These are phyloP conservation scores for Saxophila tyrrhenica DNA, from an alignment of 495 filamentous ascomycete species.

Conservation along the genomic window DNA sequence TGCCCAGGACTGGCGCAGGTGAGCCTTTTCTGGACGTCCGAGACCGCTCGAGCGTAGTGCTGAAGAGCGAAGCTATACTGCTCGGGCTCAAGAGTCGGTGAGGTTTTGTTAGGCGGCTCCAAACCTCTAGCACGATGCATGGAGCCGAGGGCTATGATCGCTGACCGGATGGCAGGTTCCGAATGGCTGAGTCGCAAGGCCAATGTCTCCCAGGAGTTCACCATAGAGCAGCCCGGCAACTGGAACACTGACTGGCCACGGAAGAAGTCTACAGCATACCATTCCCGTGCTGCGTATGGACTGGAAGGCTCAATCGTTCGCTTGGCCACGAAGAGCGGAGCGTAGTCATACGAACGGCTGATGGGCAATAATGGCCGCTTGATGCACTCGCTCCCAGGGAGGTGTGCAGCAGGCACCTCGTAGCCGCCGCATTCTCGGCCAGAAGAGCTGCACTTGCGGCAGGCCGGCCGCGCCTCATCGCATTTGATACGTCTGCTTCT, in stretches of 20 bases:
- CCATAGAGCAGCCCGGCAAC: neutral
- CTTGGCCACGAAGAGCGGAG: neutral
- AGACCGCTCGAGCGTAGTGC: neutral
- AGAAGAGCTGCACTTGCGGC: neutral
- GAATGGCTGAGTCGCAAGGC: neutral
- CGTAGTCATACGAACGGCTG: neutral
- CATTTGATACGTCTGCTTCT: neutral
- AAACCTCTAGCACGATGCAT: neutral
- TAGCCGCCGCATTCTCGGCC: neutral
- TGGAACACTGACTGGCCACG: neutral
- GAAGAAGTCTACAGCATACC: neutral
- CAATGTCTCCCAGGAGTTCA: neutral
- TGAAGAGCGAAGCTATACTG: neutral
- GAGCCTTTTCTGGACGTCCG: neutral
- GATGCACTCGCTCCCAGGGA: neutral
- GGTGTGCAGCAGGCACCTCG: neutral
- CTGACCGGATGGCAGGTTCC: neutral
- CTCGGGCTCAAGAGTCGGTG: neutral
- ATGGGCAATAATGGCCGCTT: neutral
- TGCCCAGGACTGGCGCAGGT: neutral
- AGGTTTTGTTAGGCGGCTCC: neutral
- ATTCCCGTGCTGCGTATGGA: neutral
- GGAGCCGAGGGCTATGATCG: neutral
- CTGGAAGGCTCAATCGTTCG: neutral
- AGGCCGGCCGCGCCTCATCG: neutral